Evolutionary conservation across 805 yeast genomes (phyloP).

Genomic region (Pichia californica): DNA sequence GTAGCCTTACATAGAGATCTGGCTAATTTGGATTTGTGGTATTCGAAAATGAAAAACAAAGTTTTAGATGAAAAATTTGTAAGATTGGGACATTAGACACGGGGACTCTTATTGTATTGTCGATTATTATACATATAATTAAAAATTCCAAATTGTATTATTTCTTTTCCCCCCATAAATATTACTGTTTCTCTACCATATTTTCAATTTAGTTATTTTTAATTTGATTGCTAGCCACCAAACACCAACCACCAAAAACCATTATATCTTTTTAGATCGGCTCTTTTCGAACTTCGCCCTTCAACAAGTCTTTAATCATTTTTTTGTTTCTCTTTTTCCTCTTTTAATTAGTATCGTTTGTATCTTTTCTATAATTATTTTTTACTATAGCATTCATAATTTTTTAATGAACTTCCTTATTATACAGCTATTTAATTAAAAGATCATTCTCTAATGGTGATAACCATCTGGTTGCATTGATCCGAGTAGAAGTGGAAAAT

Average conservation of each 20-base stretch:
- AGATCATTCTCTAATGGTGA: background rate
- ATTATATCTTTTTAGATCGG: no score
- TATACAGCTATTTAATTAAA: background rate
- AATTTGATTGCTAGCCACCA: no score
- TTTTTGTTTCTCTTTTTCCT: background rate
- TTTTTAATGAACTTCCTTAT: background rate
- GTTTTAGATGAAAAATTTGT: constrained; percentile 33
- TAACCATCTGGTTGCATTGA: constrained; percentile 8
- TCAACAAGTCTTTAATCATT: background rate
- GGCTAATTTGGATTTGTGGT: constrained; percentile 48
- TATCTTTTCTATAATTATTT: background rate
- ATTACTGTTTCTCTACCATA: no score
- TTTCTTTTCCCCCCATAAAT: no score
- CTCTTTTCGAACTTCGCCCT: no score
- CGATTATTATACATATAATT: no score
- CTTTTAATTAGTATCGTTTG: background rate
- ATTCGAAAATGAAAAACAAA: constrained; percentile 40
- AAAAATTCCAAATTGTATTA: no score
- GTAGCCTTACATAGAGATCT: constrained; percentile 48
- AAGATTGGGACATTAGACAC: constrained; percentile 15
- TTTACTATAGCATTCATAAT: no score
- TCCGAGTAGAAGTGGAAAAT: background rate
- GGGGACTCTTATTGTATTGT: no score
- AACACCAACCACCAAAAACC: no score
- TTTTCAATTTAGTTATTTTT: no score